Evolutionary conservation across 192 early-diverging fungal genomes (phyloP).

Genomic region (Ambispora gerdemannii): DNA sequence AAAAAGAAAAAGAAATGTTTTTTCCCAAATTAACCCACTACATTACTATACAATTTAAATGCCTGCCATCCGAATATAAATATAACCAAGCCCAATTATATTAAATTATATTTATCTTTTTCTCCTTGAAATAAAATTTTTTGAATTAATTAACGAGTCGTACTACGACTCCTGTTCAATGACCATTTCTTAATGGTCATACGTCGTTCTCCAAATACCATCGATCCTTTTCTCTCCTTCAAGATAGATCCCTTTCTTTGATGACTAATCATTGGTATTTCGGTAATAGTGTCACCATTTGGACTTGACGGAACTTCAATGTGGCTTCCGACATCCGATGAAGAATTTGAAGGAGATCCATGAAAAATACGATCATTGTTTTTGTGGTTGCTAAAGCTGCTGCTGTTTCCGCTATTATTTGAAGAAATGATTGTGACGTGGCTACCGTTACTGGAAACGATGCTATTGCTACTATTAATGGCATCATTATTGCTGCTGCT

Average conservation of each 20-base stretch:
- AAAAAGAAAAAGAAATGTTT: no score
- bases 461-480: neutral
- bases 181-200: slow-evolving; percentile 13
- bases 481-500: slow-evolving; percentile 6
- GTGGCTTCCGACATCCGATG: neutral
- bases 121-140: no score
- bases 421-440: no score
- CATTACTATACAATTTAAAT: no score
- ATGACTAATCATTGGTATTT: slow-evolving; percentile 21
- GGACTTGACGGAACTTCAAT: neutral
- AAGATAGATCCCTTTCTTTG: slow-evolving; percentile 6
- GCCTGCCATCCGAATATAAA: no score
- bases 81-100: no score
- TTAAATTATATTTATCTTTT: no score
- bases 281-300: slow-evolving; percentile 22
- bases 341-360: neutral
- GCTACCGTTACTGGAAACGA: neutral
- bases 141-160: slow-evolving; percentile 27
- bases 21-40: no score
- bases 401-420: no score
- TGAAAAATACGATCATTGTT: neutral
- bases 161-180: slow-evolving; percentile 24
- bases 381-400: no score
- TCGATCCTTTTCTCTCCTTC: slow-evolving; percentile 17
- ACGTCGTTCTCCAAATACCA: slow-evolving; percentile 12